Evolutionary conservation across 208 protist genomes (phyloP).

Genomic region (Acanthamoeba lenticulata): DNA sequence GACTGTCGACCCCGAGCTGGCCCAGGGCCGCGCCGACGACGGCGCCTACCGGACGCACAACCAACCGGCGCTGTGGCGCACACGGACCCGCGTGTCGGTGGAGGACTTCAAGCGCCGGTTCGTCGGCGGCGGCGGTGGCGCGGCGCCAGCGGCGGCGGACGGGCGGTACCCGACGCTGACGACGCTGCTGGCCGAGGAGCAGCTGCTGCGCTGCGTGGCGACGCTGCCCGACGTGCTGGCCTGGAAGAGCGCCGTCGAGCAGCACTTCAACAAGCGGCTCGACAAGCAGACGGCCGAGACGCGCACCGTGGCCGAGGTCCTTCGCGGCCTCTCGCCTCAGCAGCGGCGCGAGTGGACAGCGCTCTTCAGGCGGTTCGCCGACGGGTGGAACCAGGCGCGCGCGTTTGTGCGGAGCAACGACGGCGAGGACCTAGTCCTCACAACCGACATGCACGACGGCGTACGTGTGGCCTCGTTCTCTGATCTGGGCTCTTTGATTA

Average conservation of each 20-base stretch:
- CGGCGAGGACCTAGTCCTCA: background rate
- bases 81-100: background rate
- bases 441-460: background rate
- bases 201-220: background rate
- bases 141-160: no score
- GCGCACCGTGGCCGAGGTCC: background rate
- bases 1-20: slow-evolving; percentile 18
- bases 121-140: background rate
- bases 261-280: slow-evolving; percentile 5
- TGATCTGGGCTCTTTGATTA: background rate
- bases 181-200: background rate
- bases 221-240: background rate
- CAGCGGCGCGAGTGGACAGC: background rate
- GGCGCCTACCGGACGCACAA: background rate
- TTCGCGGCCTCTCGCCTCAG: background rate
- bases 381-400: slow-evolving; percentile 10
- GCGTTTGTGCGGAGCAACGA: background rate
- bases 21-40: background rate
- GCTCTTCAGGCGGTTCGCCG: background rate
- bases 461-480: background rate
- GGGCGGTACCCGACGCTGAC: background rate
- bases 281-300: slow-evolving; percentile 32
- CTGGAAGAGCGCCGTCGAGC: slow-evolving; percentile 7
- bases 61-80: slow-evolving; percentile 1
- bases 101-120: background rate